Conservation (phyloP, 768 basidiomycete genomes). For the Termitomyces heimii region DNA sequence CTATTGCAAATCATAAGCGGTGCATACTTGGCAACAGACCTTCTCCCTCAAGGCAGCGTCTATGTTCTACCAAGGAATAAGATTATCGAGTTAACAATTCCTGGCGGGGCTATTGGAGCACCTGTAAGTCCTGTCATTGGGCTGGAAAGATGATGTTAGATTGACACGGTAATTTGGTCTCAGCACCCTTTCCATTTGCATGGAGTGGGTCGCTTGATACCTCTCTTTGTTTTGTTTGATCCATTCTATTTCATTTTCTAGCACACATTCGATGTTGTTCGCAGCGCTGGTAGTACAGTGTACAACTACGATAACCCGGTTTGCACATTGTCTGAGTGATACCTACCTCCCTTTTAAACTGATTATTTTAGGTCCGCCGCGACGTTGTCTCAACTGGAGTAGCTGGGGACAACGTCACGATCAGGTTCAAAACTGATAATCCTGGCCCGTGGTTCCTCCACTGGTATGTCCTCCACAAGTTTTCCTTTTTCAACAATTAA, state of each 20-base stretch:
- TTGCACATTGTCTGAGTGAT: not conserved
- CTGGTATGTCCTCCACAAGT: not conserved
- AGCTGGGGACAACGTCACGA: not conserved
- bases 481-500: not conserved
- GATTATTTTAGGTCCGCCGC: not conserved
- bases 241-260: not conserved
- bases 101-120: constrained; percentile 24
- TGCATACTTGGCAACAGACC: not conserved
- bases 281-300: not conserved
- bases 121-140: constrained; percentile 16
- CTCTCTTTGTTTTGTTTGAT: not conserved
- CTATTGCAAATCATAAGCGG: constrained; percentile 2
- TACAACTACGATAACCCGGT: constrained; percentile 1
- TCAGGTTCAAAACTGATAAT: not conserved
- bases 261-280: not conserved
- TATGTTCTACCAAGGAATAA: constrained; percentile 37
- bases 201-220: not conserved
- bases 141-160: not conserved
- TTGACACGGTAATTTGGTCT: not conserved
- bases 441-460: constrained; percentile 2
- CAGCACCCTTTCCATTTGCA: not conserved
- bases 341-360: no score
- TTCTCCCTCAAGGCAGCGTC: constrained; percentile 33
- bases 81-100: constrained; percentile 39
- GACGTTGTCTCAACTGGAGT: not conserved